Base-by-base conservation (phyloP, 257 asterid genomes). In the Solanum paucissectum region DNA sequence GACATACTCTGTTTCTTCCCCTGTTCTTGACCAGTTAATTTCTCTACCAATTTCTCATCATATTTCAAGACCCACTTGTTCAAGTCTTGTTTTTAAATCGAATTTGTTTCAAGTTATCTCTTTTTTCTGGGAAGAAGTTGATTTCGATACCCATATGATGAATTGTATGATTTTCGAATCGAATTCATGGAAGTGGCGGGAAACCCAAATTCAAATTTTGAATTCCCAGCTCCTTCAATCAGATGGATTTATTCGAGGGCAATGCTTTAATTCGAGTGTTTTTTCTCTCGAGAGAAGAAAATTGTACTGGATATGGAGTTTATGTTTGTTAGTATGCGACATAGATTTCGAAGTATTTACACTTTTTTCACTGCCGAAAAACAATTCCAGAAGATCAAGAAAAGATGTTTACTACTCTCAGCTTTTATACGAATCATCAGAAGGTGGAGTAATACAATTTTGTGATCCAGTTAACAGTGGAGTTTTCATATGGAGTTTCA, bases 341-440 rank as follows among this genome's bases (percentile, higher is more conserved):
- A 29, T 12, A 23, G 60, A 73, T 36, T 27, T 9, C 4, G 82
- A 85, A 27, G 69, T 76, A 23, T 87, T 89, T 55, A 85, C 75
- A 42, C 75, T 89, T 0, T 29, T 89, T n/a, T 55, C 81, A 7
- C 44, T 89, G 13, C 90, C 90, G 42, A 12, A 23, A 60, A 83
- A 69, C 29, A 38, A 76, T 32, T 11, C 16, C 2, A 9, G 8
- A n/a, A 55, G 68, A 32, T 5, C 79, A 60, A n/a, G 64, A 27
- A 29, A 21, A 69, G 25, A 3, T 49, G 86, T 44, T n/a, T 82
- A 49, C 42, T 38, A 29, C 42, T 38, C 88, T 68, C 87, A 88
- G 29, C 49, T 87, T 25, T 18, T 89, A 52, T 89, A 77, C 84
- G 90, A 89, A 89, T 87, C 90, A 87, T 87, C 90, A 34, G 88